Base-by-base conservation (phyloP, 164 flowering plant species). In the Liquidambar formosana region DNA sequence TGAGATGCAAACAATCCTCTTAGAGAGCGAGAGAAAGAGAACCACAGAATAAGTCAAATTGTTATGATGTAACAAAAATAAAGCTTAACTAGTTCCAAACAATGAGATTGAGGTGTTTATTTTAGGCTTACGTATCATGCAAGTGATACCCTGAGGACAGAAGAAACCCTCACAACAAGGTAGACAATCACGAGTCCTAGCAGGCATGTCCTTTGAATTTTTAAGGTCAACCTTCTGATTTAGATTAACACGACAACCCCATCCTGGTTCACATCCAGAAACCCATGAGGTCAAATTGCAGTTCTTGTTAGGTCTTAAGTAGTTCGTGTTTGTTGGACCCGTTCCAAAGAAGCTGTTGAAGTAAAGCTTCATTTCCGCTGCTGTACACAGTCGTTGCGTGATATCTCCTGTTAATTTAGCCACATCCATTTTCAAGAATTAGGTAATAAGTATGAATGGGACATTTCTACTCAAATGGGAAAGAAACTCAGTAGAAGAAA, bases 331-430 rank as follows among this genome's bases (percentile, higher is more conserved):
- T 14, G 67, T 71, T 52, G 76, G 38, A 8, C 70, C 83, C 23
- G 72, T 77, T n/a, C 57, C 83, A 54, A 77, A 54, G 66, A 90
- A 78, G 70, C 83, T 78, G 19, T 15, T 65, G 68, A 89, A 88
- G 71, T 90, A 91, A 70, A 86, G 89, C 74, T 84, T 87, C 46
- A 87, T 78, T 74, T 94, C 98, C 61, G 94, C 90, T 64, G 92
- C 92, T 54, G 97, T 89, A 77, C 98, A 94, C 10, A 94, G 8
- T 25, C 96, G 79, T 27, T 76, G 83, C 22, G 83, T 74, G 22
- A 88, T 71, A 68, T 92, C 93, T 38, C 93, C 94, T 89, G 82
- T 61, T 54, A 51, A 69, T 2, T 47, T 70, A 64, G 33, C 64
- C 57, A 22, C 22, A 41, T 25, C 59, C 49, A 67, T 59, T 57